A percentile compares a stretch with the other conserved stretches of the same genome.
Conservation (phyloP, 2,329 filamentous ascomycete species). For the Cyphellophora attinorum region DNA sequence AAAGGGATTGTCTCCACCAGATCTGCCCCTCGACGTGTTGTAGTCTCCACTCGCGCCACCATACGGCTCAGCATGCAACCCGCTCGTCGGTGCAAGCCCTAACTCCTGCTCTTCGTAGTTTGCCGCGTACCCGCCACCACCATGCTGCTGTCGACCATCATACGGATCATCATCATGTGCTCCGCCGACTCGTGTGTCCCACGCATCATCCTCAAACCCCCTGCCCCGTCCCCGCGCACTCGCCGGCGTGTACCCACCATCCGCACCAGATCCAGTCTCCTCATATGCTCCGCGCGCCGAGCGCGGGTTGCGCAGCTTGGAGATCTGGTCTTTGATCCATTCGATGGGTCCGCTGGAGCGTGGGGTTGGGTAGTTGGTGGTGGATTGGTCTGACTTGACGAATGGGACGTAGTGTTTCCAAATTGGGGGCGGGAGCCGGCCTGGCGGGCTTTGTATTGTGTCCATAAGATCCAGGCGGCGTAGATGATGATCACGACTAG, state of each 20-base stretch:
- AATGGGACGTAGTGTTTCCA: conserved; percentile 61
- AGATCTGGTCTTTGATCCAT: conserved; percentile 62
- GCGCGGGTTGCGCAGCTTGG: conserved; percentile 54
- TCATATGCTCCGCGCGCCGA: conserved; percentile 66
- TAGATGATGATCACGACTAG: conserved; percentile 49
- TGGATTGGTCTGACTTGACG: conserved; percentile 31
- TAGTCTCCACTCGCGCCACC: conserved; percentile 30
- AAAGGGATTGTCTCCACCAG: conserved; percentile 52
- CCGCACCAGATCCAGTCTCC: conserved; percentile 30
- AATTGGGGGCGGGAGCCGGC: conserved; percentile 60
- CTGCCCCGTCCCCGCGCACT: conserved; percentile 35
- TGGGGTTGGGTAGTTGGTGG: conserved; percentile 40
- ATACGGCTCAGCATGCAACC: conserved; percentile 25
- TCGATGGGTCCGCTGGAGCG: conserved; percentile 55
- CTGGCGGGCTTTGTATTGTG: conserved; percentile 61
- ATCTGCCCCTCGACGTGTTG: conserved; percentile 32
- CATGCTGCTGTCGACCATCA: conserved; percentile 38
- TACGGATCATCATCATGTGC: conserved; percentile 47
- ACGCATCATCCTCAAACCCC: conserved; percentile 73
- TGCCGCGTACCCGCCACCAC: conserved; percentile 43
- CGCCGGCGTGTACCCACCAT: conserved; percentile 15
- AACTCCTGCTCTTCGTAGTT: conserved; percentile 69
- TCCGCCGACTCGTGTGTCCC: conserved; percentile 69
- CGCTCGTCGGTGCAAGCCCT: conserved; percentile 36
- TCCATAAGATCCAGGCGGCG: conserved; percentile 60